Percentiles rank a stretch among this genome's conserved stretches.
Evolutionary conservation across 208 protist species (phyloP).

Genomic region (Wallacemonas rigidus): DNA sequence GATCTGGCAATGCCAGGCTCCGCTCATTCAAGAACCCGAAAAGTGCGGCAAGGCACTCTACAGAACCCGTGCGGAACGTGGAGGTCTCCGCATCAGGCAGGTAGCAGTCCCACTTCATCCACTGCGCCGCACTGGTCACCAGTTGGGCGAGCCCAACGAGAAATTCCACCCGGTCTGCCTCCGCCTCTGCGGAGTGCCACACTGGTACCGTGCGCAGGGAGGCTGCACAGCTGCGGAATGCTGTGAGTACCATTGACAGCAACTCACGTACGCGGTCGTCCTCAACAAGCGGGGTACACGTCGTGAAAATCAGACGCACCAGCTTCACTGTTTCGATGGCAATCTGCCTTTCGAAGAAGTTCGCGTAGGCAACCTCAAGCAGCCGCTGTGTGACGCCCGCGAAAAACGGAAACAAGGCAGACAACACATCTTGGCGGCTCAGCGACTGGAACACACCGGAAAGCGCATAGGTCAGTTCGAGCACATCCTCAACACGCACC

Average conservation of each 20-base stretch:
- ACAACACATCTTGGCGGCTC: slow-evolving; percentile 41
- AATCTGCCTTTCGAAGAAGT: slow-evolving; percentile 44
- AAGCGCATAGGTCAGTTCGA: slow-evolving; percentile 34
- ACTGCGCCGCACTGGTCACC: slow-evolving; percentile 58
- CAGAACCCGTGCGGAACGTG: slow-evolving; percentile 34
- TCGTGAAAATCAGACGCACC: slow-evolving; percentile 48
- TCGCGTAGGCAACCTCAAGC: slow-evolving; percentile 22
- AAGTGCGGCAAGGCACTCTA: slow-evolving; percentile 47
- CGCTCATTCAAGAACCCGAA: slow-evolving; percentile 61
- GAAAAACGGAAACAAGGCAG: slow-evolving; percentile 33
- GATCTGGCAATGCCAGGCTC: slow-evolving; percentile 46
- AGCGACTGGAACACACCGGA: slow-evolving; percentile 55
- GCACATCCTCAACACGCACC: slow-evolving; percentile 29
- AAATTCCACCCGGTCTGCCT: slow-evolving; percentile 53
- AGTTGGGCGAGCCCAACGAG: slow-evolving; percentile 48
- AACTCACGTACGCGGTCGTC: slow-evolving; percentile 35
- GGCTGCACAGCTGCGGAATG: slow-evolving; percentile 22
- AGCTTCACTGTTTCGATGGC: slow-evolving; percentile 41
- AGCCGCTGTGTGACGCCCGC: slow-evolving; percentile 26
- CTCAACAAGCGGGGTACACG: slow-evolving; percentile 43
- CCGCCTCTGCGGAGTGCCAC: slow-evolving; percentile 44
- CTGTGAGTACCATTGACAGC: slow-evolving; percentile 36
- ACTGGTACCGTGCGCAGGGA: slow-evolving; percentile 22
- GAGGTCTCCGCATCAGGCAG: slow-evolving; percentile 45
- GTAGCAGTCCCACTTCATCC: slow-evolving; percentile 73